Percentiles rank a stretch among this genome's conserved stretches.
phyloP scores from a whole-genome alignment of 495 filamentous ascomycete genomes.

The Cercophora newfieldiana region DNA sequence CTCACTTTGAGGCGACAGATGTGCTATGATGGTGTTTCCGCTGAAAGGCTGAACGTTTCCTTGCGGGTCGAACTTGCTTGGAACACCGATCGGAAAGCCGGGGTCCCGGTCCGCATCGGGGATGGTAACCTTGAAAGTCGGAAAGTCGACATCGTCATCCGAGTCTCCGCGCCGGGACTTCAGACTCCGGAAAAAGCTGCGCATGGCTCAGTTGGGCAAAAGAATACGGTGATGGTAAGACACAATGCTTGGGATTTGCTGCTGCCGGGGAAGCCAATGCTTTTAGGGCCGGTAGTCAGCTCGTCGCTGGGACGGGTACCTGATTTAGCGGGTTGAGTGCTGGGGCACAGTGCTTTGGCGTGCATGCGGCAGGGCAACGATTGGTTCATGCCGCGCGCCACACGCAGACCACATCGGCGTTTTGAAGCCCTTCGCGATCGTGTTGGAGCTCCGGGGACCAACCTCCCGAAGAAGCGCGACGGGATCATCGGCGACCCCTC shows the following conservation, averaged over 20 bases:
- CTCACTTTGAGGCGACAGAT: conserved; percentile 12
- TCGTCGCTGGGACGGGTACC: not conserved
- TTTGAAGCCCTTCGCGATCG: not conserved
- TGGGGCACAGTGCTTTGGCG: not conserved
- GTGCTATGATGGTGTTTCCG: conserved; percentile 31
- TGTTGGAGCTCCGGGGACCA: not conserved
- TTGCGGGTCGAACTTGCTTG: conserved; percentile 25
- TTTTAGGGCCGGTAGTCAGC: not conserved
- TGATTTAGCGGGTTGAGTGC: not conserved
- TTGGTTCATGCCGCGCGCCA: not conserved
- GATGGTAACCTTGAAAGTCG: not conserved
- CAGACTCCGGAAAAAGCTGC: not conserved
- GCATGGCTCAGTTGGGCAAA: not conserved
- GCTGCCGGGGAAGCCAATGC: not conserved
- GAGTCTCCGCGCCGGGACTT: not conserved
- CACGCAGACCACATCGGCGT: not conserved
- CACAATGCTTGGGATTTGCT: not conserved
- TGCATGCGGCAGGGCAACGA: not conserved
- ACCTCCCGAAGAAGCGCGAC: not conserved
- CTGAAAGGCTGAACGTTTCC: conserved; percentile 28
- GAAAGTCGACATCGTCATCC: not conserved
- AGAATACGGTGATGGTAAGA: not conserved
- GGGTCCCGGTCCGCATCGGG: not conserved
- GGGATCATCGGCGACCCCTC: not conserved
- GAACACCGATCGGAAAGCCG: conserved; percentile 23